A percentile compares a stretch with the other conserved stretches of the same genome.
Conservation (phyloP, 192 early-diverging fungal genomes). For the Rhizophagus clarus region DNA sequence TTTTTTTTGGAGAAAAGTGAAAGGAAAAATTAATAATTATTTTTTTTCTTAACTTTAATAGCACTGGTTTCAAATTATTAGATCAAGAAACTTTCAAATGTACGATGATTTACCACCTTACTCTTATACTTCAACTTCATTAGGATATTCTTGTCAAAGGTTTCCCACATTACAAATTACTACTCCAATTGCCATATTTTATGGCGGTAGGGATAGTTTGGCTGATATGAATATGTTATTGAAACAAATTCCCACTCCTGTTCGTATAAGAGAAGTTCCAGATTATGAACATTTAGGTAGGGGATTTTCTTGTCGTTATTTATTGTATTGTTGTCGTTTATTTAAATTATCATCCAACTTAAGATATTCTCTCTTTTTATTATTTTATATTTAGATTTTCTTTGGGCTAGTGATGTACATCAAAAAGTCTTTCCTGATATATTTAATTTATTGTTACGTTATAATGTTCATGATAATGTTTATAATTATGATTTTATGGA, state of each 20-base stretch:
- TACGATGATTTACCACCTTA: conserved; percentile 69
- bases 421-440: conserved; percentile 53
- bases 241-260: conserved; percentile 52
- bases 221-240: conserved; percentile 67
- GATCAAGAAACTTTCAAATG: conserved; percentile 84
- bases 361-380: not conserved
- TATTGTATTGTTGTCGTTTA: too few species aligned
- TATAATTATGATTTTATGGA: not conserved
- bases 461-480: not conserved
- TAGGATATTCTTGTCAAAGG: conserved; percentile 48
- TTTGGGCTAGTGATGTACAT: conserved; percentile 53
- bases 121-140: conserved; percentile 51
- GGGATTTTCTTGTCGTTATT: too few species aligned
- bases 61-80: conserved; percentile 97
- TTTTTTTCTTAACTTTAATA: conserved; percentile 18
- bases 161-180: conserved; percentile 82
- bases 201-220: conserved; percentile 84
- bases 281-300: conserved; percentile 83
- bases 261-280: conserved; percentile 58
- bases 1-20: not conserved
- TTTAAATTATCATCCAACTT: not conserved
- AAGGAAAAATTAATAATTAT: not conserved
- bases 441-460: conserved; percentile 41
- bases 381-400: conserved; percentile 35
- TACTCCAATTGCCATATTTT: conserved; percentile 87